phyloP scores from a whole-genome alignment of 176 grass and related monocot species.

The Cenchrus americanus region DNA sequence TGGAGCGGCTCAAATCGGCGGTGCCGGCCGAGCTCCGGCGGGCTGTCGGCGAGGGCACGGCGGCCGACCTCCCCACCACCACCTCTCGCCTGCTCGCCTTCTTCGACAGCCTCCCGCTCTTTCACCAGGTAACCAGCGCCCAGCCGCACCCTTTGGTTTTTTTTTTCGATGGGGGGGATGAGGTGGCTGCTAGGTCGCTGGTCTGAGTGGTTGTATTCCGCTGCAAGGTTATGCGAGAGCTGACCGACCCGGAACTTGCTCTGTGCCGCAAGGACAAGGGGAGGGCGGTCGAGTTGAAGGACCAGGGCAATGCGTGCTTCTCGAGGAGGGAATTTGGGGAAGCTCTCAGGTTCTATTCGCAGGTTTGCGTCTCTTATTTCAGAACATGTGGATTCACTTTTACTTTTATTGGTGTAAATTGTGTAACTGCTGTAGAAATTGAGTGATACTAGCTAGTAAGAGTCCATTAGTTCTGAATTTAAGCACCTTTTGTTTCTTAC shows the following conservation, averaged over 20 bases:
- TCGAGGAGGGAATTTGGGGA: slow-evolving; percentile 56
- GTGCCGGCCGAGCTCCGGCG: slow-evolving; percentile 73
- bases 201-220: neutral
- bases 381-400: neutral
- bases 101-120: slow-evolving; percentile 60
- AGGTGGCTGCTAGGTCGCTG: slow-evolving; percentile 31
- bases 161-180: neutral
- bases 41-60: slow-evolving; percentile 62
- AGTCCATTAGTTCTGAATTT: too few species aligned
- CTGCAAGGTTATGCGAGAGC: slow-evolving; percentile 58
- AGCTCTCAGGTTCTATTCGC: slow-evolving; percentile 77
- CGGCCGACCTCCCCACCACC: slow-evolving; percentile 50
- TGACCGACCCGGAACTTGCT: slow-evolving; percentile 69
- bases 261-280: slow-evolving; percentile 74
- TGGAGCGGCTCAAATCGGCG: slow-evolving; percentile 80
- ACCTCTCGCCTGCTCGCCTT: slow-evolving; percentile 62
- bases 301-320: slow-evolving; percentile 73
- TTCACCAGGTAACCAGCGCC: slow-evolving; percentile 63
- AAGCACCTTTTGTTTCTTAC: neutral
- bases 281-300: slow-evolving; percentile 68
- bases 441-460: neutral
- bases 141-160: neutral
- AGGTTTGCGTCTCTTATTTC: slow-evolving; percentile 47
- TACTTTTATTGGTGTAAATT: neutral
- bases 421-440: neutral